Conservation (phyloP, 441 rosid species). For the Croton setiger region DNA sequence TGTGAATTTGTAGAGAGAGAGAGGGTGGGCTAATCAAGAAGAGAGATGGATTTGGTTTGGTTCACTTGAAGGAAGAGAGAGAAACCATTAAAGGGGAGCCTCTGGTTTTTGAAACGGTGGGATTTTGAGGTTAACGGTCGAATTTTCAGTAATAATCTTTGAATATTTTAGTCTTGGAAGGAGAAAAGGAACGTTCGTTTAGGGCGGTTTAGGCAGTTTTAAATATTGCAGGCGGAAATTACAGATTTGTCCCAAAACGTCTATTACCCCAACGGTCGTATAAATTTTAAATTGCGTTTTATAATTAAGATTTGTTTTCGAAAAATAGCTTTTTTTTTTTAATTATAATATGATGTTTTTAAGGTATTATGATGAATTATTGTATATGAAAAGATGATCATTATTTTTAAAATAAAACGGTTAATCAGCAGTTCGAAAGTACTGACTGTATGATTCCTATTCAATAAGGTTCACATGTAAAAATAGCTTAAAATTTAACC, state of each 20-base stretch:
- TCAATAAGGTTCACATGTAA: too few relatives aligned
- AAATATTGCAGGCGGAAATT: not conserved
- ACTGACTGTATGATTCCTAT: too few relatives aligned
- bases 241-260: conserved; percentile 1
- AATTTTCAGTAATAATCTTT: not conserved
- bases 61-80: conserved; percentile 6
- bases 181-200: not conserved
- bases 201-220: not conserved
- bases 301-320: not conserved
- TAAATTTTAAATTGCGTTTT: not conserved
- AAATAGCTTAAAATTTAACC: too few relatives aligned
- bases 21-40: not conserved
- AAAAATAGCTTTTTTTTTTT: too few relatives aligned
- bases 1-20: conserved; percentile 13
- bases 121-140: conserved; percentile 28
- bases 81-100: conserved; percentile 5
- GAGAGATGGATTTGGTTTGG: conserved; percentile 8
- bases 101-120: conserved; percentile 16
- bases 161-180: not conserved
- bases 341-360: too few relatives aligned
- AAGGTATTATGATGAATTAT: too few relatives aligned
- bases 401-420: too few relatives aligned
- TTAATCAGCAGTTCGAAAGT: too few relatives aligned
- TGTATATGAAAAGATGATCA: too few relatives aligned
- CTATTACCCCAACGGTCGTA: conserved; percentile 2